Conservation (phyloP, 305 asterid genomes). For the Fraxinus sp. region DNA sequence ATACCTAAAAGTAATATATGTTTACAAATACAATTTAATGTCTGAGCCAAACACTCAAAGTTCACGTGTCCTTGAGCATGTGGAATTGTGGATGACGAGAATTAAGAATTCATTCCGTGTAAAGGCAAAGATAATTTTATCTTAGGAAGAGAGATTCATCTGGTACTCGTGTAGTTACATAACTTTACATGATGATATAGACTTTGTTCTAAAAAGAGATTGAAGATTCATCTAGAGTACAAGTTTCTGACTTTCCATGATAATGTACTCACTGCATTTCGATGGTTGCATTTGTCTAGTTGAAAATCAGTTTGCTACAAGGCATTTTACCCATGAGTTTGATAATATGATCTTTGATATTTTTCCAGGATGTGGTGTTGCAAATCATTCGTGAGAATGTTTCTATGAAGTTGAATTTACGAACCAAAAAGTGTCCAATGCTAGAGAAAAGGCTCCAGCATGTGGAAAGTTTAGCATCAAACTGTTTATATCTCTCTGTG, state of each 20-base stretch:
- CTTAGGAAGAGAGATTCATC: neutral
- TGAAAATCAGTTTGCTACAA: neutral
- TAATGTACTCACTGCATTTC: neutral
- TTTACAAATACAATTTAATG: neutral
- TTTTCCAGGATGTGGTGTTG: slow-evolving; percentile 34
- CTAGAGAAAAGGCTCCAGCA: slow-evolving; percentile 21
- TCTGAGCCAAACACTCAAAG: neutral
- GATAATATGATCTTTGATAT: neutral
- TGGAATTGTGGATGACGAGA: neutral
- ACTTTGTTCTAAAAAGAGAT: neutral
- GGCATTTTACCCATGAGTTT: neutral
- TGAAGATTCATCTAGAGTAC: neutral
- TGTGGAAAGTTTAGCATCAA: slow-evolving; percentile 6
- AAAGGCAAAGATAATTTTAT: neutral
- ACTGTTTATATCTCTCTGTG: neutral
- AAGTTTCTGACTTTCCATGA: neutral
- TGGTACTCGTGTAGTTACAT: neutral
- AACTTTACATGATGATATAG: neutral
- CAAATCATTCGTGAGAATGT: slow-evolving; percentile 15
- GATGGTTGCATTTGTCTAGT: neutral
- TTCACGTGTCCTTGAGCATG: neutral
- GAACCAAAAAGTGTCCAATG: neutral
- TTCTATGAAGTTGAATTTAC: slow-evolving; percentile 1
- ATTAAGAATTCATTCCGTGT: neutral
- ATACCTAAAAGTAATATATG: neutral